phyloP scores from a whole-genome alignment of 768 basidiomycete genomes.

The Coprinellus micaceus region DNA sequence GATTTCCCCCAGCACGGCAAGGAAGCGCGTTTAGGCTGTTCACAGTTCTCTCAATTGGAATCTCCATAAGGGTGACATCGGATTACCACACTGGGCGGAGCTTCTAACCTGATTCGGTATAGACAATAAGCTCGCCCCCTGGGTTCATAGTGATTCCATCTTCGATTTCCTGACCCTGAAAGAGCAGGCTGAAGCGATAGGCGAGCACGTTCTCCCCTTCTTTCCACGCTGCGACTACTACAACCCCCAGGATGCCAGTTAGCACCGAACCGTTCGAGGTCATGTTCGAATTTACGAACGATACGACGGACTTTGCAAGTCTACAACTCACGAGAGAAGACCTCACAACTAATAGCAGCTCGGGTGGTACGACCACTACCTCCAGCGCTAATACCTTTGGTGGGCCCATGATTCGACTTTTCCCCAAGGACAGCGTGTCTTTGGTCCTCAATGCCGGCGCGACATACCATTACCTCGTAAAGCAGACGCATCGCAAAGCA shows the following conservation, averaged over 20 bases:
- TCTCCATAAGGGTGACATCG: slow-evolving; percentile 11
- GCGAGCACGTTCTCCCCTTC: neutral
- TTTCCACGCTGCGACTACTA: neutral
- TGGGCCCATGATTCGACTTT: slow-evolving; percentile 37
- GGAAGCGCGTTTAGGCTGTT: neutral
- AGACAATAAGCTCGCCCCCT: slow-evolving; percentile 28
- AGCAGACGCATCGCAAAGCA: slow-evolving; percentile 35
- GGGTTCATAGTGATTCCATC: slow-evolving; percentile 14
- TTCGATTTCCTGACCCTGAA: slow-evolving; percentile 3
- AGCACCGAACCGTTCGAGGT: slow-evolving; percentile 53
- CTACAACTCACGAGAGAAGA: slow-evolving; percentile 36
- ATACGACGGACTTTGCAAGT: slow-evolving; percentile 36
- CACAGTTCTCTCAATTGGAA: neutral
- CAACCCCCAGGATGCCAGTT: slow-evolving; percentile 7
- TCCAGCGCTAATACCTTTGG: slow-evolving; percentile 4
- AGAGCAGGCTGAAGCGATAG: neutral
- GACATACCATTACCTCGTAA: slow-evolving; percentile 45
- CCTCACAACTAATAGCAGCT: slow-evolving; percentile 12
- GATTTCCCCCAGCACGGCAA: neutral
- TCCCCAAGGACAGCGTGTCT: slow-evolving; percentile 38
- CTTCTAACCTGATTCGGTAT: slow-evolving; percentile 20
- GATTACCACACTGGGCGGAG: slow-evolving; percentile 7
- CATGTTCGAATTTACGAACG: slow-evolving; percentile 48
- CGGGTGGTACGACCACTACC: neutral
- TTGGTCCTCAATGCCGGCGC: slow-evolving; percentile 47